These are phyloP conservation scores for Fraxinus paxiana DNA, from an alignment of 305 asterid species.

Conservation along the genomic window DNA sequence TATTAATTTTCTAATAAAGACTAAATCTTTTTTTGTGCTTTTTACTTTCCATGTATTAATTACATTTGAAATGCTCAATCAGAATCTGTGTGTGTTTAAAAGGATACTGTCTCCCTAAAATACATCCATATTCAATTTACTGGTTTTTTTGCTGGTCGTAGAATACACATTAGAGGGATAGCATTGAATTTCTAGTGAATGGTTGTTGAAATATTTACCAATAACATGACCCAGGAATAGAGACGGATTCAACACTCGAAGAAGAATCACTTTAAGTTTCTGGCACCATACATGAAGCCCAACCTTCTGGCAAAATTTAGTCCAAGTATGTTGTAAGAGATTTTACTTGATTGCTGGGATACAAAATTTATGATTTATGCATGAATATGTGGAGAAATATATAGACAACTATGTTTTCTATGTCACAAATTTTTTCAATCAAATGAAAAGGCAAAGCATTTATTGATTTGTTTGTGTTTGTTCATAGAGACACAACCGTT, in stretches of 20 bases:
- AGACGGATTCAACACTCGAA: not conserved
- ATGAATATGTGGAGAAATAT: too few relatives aligned
- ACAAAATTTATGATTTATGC: not conserved
- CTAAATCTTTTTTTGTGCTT: not conserved
- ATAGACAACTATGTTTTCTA: too few relatives aligned
- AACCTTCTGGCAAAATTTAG: not conserved
- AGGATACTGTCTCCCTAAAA: not conserved
- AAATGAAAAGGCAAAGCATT: not conserved
- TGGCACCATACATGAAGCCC: not conserved
- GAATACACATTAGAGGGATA: not conserved
- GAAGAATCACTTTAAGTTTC: not conserved
- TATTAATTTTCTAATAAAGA: not conserved
- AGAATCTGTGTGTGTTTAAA: not conserved
- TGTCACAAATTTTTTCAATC: too few relatives aligned
- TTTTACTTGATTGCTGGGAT: not conserved
- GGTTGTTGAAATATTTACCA: not conserved
- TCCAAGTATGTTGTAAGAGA: not conserved
- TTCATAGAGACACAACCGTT: not conserved
- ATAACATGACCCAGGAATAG: not conserved
- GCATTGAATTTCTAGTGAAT: constrained; percentile 1
- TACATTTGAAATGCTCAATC: not conserved
- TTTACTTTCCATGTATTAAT: not conserved
- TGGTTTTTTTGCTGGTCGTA: not conserved
- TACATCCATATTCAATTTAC: not conserved
- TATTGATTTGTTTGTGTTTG: not conserved